Conservation (phyloP, 1,139 yeast genomes). For the Candida buenavistaensis region DNA sequence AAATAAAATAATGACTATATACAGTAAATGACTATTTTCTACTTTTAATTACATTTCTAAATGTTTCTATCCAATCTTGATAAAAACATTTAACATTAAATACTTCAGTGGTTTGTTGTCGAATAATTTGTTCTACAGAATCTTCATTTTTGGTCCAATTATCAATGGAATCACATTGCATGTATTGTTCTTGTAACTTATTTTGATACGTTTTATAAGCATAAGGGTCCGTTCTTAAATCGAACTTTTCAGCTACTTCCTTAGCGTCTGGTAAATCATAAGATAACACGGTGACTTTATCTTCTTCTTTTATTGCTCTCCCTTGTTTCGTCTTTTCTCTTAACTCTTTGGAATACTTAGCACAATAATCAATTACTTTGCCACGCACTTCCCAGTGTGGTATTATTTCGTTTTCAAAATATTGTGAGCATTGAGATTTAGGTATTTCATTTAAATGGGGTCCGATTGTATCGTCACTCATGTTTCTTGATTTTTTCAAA, state of each 20-base stretch:
- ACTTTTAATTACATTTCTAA: not conserved
- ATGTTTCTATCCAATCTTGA: constrained; percentile 32
- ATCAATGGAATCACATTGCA: constrained; percentile 30
- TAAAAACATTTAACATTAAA: constrained; percentile 39
- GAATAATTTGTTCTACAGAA: constrained; percentile 33
- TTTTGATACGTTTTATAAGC: constrained; percentile 30
- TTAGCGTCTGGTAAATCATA: constrained; percentile 7
- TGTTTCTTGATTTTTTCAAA: constrained; percentile 36
- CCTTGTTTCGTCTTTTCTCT: constrained; percentile 14
- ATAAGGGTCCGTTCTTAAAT: constrained; percentile 43
- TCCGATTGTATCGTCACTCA: constrained; percentile 41
- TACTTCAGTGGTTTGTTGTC: constrained; percentile 32
- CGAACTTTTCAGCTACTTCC: constrained; percentile 19
- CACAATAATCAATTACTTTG: constrained; percentile 32
- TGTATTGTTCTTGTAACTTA: constrained; percentile 22
- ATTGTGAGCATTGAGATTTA: constrained; percentile 26
- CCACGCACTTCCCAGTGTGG: constrained; percentile 42
- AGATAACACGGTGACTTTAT: constrained; percentile 2
- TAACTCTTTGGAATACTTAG: constrained; percentile 24
- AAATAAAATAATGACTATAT: no score
- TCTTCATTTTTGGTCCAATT: constrained; percentile 40
- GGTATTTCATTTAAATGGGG: constrained; percentile 37
- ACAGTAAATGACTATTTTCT: no score
- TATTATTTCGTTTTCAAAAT: constrained; percentile 27
- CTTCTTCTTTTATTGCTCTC: constrained; percentile 1